These are phyloP conservation scores for Russula dissimulans DNA, from an alignment of 768 basidiomycete species.

Conservation along the genomic window DNA sequence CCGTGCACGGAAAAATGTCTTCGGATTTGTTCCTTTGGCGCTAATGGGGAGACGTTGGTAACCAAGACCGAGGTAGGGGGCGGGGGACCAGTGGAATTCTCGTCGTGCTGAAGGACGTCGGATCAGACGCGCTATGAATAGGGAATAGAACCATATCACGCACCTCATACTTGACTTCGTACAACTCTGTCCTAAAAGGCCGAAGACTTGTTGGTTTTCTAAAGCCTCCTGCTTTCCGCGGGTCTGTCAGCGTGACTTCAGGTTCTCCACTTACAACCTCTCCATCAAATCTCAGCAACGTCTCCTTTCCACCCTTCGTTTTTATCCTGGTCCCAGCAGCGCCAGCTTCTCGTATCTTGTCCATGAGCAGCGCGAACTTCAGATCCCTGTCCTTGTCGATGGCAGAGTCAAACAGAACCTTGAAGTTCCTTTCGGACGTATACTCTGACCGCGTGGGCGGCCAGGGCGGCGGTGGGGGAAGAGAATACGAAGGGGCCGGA, in stretches of 20 bases:
- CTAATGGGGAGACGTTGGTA: conserved; percentile 60
- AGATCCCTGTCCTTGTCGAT: conserved; percentile 40
- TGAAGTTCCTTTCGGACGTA: conserved; percentile 42
- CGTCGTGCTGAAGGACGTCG: conserved; percentile 51
- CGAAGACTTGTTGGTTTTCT: conserved; percentile 24
- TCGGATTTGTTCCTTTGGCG: conserved; percentile 54
- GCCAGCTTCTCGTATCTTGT: conserved; percentile 31
- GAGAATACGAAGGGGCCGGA: conserved; percentile 27
- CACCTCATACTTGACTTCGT: conserved; percentile 50
- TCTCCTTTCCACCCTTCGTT: conserved; percentile 56
- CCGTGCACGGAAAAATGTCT: conserved; percentile 60
- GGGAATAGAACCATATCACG: conserved; percentile 18
- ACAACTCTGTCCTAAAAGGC: conserved; percentile 32
- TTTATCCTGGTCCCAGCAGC: conserved; percentile 37
- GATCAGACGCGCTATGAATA: conserved; percentile 1
- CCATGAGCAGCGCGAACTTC: conserved; percentile 32
- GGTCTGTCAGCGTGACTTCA: conserved; percentile 41
- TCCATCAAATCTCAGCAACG: conserved; percentile 45
- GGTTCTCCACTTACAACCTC: conserved; percentile 39
- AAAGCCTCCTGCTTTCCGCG: conserved; percentile 38
- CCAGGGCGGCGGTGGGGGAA: conserved; percentile 43
- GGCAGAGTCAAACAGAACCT: conserved; percentile 54
- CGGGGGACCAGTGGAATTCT: conserved; percentile 57
- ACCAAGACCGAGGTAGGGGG: conserved; percentile 71
- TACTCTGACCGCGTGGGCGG: conserved; percentile 43